A percentile compares a stretch with the other conserved stretches of the same genome.
Conservation (phyloP, 2,329 filamentous ascomycete genomes). For the Botryosphaeria dothidea region DNA sequence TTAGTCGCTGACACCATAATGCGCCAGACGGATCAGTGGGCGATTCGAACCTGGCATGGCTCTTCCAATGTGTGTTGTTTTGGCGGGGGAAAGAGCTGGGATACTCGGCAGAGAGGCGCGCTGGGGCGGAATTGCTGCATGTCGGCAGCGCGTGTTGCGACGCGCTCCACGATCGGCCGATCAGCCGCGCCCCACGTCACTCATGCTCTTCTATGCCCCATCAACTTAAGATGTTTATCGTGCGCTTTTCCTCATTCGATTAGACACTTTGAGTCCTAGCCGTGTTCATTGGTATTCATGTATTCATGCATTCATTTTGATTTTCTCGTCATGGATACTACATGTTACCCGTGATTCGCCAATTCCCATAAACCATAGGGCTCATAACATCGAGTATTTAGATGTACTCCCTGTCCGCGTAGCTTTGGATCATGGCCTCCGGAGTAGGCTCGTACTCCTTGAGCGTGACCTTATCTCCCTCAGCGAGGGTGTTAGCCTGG, state of each 20-base stretch:
- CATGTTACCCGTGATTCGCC: not conserved
- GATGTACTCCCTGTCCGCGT: conserved; percentile 37
- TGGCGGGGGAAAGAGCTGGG: not conserved
- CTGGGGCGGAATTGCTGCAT: not conserved
- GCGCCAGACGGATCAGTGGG: conserved; percentile 9
- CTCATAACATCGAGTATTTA: conserved; percentile 20
- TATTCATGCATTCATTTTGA: conserved; percentile 2
- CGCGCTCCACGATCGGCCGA: conserved; percentile 12
- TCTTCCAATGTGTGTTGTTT: not conserved
- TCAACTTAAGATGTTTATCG: not conserved
- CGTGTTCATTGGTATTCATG: not conserved
- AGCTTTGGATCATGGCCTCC: conserved; percentile 64
- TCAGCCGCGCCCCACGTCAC: conserved; percentile 9
- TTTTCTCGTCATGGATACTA: not conserved
- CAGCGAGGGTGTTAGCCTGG: conserved; percentile 81
- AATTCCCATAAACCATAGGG: not conserved
- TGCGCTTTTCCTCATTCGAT: conserved; percentile 1
- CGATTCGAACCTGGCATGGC: conserved; percentile 13
- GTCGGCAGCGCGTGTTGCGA: conserved; percentile 2
- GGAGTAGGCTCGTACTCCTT: conserved; percentile 84
- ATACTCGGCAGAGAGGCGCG: not conserved
- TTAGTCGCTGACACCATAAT: conserved; percentile 19
- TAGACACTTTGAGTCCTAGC: not conserved
- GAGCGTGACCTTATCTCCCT: conserved; percentile 67
- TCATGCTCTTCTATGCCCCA: not conserved